Evolutionary conservation across 1,284 basidiomycete genomes (phyloP).

Genomic region (Boletus calvinii): DNA sequence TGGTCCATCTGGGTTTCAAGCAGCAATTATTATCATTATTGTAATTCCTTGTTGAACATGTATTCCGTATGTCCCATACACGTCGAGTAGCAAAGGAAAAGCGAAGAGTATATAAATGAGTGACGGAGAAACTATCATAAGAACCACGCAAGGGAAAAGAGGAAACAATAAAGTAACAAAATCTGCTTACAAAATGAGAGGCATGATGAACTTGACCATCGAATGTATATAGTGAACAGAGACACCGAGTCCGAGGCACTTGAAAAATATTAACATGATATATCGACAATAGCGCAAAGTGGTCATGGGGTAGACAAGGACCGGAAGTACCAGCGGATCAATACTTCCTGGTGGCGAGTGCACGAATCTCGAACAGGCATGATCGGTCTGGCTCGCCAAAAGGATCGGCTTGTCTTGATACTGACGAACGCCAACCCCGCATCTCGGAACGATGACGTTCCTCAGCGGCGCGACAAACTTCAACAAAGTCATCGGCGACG

Average conservation of each 20-base stretch:
- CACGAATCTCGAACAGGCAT: slow-evolving; percentile 74
- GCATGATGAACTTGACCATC: slow-evolving; percentile 21
- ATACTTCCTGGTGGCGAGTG: slow-evolving; percentile 77
- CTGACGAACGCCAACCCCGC: slow-evolving; percentile 70
- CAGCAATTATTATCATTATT: slow-evolving; percentile 28
- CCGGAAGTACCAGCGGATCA: slow-evolving; percentile 35
- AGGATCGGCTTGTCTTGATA: slow-evolving; percentile 40
- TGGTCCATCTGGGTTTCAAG: background rate
- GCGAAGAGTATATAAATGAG: slow-evolving; percentile 23
- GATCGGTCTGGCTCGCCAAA: slow-evolving; percentile 54
- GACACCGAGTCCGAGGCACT: slow-evolving; percentile 22
- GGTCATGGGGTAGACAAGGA: slow-evolving; percentile 4
- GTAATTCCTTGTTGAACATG: slow-evolving; percentile 34
- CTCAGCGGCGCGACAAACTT: slow-evolving; percentile 73
- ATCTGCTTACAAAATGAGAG: slow-evolving; percentile 32
- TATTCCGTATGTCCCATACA: slow-evolving; percentile 36
- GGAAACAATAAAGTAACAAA: slow-evolving; percentile 30
- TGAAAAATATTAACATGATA: slow-evolving; percentile 18
- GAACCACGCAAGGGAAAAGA: slow-evolving; percentile 21
- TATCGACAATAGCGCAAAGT: slow-evolving; percentile 1
- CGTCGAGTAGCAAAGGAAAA: slow-evolving; percentile 23
- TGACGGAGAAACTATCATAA: slow-evolving; percentile 22
- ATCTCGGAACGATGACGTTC: slow-evolving; percentile 79
- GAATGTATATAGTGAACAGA: slow-evolving; percentile 23
- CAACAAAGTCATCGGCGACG: slow-evolving; percentile 69